These are phyloP conservation scores for Phytomonas sp. DNA, from an alignment of 208 protist genomes.

Conservation along the genomic window DNA sequence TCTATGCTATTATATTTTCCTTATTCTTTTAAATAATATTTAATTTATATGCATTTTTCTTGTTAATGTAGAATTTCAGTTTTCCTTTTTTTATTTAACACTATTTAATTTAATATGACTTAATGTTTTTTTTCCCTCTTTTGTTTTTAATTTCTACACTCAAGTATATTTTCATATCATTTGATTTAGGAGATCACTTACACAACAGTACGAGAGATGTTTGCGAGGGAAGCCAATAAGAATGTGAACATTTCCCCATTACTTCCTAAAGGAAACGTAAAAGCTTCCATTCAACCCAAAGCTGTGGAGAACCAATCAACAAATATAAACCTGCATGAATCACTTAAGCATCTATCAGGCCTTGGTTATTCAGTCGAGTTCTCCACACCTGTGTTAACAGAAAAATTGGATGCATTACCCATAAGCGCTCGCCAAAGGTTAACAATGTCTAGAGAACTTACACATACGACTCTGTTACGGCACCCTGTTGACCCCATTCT, in stretches of 20 bases:
- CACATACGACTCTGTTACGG: not conserved
- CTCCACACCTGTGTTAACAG: not conserved
- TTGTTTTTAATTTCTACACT: slow-evolving; percentile 2
- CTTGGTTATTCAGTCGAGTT: not conserved
- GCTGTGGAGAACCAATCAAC: not conserved
- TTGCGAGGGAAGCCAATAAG: not conserved
- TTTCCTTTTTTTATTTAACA: too few species aligned
- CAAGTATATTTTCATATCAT: too few species aligned
- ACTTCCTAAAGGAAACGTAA: not conserved
- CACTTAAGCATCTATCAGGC: not conserved
- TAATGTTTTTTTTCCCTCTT: slow-evolving; percentile 5
- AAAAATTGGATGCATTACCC: not conserved
- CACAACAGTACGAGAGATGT: not conserved
- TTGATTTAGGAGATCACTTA: too few species aligned
- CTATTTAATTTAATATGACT: too few species aligned
- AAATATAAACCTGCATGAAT: not conserved
- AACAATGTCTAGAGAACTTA: not conserved
- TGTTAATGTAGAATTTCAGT: too few species aligned
- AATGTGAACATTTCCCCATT: not conserved
- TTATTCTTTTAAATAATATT: not conserved
- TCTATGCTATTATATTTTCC: not conserved
- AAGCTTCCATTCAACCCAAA: not conserved
- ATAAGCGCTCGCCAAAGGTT: not conserved
- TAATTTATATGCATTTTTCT: slow-evolving; percentile 14
- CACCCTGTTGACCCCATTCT: not conserved